Conservation (phyloP, 2,329 filamentous ascomycete genomes). For the Alternaria brassicicola region DNA sequence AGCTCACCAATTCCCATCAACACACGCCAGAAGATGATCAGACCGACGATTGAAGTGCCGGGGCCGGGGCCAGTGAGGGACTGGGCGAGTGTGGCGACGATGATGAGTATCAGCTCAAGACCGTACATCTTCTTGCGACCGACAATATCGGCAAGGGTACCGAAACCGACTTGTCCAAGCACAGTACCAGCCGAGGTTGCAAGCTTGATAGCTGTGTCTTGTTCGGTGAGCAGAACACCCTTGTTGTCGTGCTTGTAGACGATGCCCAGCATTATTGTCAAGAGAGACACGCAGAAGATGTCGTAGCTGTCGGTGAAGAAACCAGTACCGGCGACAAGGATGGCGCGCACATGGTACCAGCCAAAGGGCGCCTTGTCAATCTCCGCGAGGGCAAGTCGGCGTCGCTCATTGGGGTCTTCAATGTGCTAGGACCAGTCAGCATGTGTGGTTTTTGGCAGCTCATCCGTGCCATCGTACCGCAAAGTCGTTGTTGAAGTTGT, state of each 20-base stretch:
- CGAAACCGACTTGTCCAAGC: slow-evolving; percentile 78
- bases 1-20: slow-evolving; percentile 49
- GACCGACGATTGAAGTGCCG: slow-evolving; percentile 45
- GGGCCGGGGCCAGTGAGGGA: slow-evolving; percentile 43
- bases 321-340: slow-evolving; percentile 77
- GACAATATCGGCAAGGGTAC: slow-evolving; percentile 68
- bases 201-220: slow-evolving; percentile 87
- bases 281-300: slow-evolving; percentile 59
- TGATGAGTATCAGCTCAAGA: slow-evolving; percentile 50
- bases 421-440: slow-evolving; percentile 46
- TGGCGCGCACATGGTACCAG: slow-evolving; percentile 80
- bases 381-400: slow-evolving; percentile 78
- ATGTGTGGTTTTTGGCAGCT: neutral
- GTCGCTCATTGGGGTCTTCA: slow-evolving; percentile 76
- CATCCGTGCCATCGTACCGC: slow-evolving; percentile 33
- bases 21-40: slow-evolving; percentile 51
- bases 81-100: slow-evolving; percentile 48
- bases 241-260: slow-evolving; percentile 68
- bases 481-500: slow-evolving; percentile 36
- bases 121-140: slow-evolving; percentile 87
- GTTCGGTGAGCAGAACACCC: slow-evolving; percentile 63
- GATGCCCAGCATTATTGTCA: slow-evolving; percentile 73
- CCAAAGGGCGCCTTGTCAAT: slow-evolving; percentile 82
- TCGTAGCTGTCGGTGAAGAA: slow-evolving; percentile 87
- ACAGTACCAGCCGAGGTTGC: slow-evolving; percentile 84